Evolutionary conservation across 2,329 filamentous ascomycete genomes (phyloP), one percentile per base, ranked within the genome.

Genomic region (Biscogniauxia marginata): DNA sequence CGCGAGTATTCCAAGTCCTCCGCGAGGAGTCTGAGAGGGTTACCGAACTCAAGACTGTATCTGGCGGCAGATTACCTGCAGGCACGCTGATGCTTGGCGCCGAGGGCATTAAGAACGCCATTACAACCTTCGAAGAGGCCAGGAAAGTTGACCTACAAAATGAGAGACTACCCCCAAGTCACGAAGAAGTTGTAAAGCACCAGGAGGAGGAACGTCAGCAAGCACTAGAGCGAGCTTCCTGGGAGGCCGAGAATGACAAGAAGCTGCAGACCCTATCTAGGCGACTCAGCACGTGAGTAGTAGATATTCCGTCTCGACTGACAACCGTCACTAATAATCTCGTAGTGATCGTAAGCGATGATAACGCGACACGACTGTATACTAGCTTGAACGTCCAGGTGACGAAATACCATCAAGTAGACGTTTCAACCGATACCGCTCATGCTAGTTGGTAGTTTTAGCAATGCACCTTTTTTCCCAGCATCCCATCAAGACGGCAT

Each of bases 51-150:
- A 99, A 99, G 84, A 98, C 93, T 47, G 93, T 93, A 46, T 89
- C 92, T 59, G 95, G 95, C 64, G 95, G 95, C 57, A 87, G 93
- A 69, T 83, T 99, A 61, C 95, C 95, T 1, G 92, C 93, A 6
- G 95, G 95, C 56, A 99, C 95, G 5, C 87, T 99, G 60, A 98
- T 99, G 95, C 84, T 98, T 52, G 95, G 95, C 57, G 93, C 95
- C 0, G 95, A 99, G 76, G 95, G 95, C 57, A 97, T 98, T 79
- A 99, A 98, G 81, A 93, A 97, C 69, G 95, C 95, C 30, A 99
- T 99, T 67, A 93, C 86, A 75, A 96, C 86, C 66, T 99, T 99
- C 65, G 95, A 99, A 73, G 95, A 99, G 73, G 95, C 95, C 16
- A 84, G 92, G 61, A 98, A 97, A 80, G 93, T 99, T 49, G 95